Evolutionary conservation across 257 asterid genomes (phyloP).

Genomic region (Nemophila menziesii): DNA sequence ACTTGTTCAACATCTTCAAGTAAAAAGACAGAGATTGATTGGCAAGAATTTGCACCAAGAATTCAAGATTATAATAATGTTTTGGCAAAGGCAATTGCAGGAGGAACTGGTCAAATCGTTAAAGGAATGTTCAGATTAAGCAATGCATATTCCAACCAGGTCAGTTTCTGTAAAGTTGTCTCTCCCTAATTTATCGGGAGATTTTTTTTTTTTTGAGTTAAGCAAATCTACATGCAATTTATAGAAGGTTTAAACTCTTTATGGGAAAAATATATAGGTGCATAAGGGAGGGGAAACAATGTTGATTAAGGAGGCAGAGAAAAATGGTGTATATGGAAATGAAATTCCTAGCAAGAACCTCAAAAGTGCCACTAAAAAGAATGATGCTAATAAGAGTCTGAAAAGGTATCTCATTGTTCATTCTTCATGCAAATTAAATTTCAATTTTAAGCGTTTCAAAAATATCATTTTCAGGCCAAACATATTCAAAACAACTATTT

Average conservation of each 20-base stretch:
- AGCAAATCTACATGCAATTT: not conserved
- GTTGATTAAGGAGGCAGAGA: conserved; percentile 27
- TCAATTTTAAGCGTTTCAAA: too few relatives aligned
- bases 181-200: too few relatives aligned
- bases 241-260: not conserved
- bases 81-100: conserved; percentile 72
- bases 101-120: conserved; percentile 73
- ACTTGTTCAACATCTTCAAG: conserved; percentile 15
- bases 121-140: conserved; percentile 64
- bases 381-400: conserved; percentile 38
- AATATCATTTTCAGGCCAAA: too few relatives aligned
- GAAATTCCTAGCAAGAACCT: conserved; percentile 12
- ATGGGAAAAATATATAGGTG: conserved; percentile 26
- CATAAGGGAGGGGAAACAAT: conserved; percentile 69
- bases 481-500: too few relatives aligned
- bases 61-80: conserved; percentile 50
- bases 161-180: conserved; percentile 7
- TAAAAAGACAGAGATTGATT: conserved; percentile 24
- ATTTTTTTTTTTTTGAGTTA: too few relatives aligned
- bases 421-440: not conserved
- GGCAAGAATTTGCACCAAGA: conserved; percentile 76
- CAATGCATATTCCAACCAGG: conserved; percentile 70
- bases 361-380: conserved; percentile 22
- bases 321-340: conserved; percentile 10
- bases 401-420: conserved; percentile 34